Evolutionary conservation across 257 asterid species (phyloP), one percentile per base, ranked within the genome.

Genomic region (Nicotiana attenuata): DNA sequence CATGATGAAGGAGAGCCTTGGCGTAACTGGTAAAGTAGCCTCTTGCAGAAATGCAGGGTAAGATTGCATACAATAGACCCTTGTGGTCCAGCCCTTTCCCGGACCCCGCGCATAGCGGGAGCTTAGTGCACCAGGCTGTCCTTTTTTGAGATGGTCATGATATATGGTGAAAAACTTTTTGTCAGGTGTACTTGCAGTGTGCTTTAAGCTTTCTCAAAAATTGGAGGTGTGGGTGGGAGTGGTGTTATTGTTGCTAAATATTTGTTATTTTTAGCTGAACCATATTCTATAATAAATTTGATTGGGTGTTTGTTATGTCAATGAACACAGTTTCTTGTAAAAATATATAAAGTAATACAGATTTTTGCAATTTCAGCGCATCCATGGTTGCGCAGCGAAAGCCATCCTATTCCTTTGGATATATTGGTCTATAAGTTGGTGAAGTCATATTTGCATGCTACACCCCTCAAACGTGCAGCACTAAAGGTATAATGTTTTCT

Each of bases 381-480:
- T 88, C 99, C 99, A 76, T 95, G 99, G 99, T 80, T 95, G 89
- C 90, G 94, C 84, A 91, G 93, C 78, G 97, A 92, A 88, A 92
- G 85, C 89, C 91, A 91, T 89, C 97, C 94, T 41, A 85, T 95
- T 87, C 98, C 99, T n/a, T 84, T 95, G 77, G 99, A 95, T 88
- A 90, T 95, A 85, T 84, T 95, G 84, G 89, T 92, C 81, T 95
- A 89, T 85, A 95, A 92, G 90, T 80, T 93, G 83, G 97, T 93
- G 60, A 95, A 95, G 89, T 90, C 91, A 10, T 93, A 93, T 87
- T 83, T 93, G 15, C 94, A 92, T 77, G 98, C 98, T 55, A 87
- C 97, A n/a, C 98, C 99, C 55, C 91, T 93, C 88, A 95, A 92
- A 82, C 98, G 98, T 81, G 97, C 97, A 41, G 98, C 99, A n/a